Conservation (phyloP, 2,329 filamentous ascomycete species). For the Penicillium digitatum region DNA sequence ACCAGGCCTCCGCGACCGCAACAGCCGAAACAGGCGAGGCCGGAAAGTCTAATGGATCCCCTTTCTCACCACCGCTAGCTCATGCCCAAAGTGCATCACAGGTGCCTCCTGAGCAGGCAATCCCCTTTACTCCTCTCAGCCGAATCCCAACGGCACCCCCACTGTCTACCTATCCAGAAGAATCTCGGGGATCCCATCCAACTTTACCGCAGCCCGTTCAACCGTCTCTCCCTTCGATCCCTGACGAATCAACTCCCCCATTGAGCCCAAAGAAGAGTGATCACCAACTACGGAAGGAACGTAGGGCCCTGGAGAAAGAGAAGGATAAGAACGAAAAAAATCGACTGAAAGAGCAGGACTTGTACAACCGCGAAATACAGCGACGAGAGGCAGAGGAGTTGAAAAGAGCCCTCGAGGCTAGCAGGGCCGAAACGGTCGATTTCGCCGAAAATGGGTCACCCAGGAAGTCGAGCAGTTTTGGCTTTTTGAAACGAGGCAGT, state of each 20-base stretch:
- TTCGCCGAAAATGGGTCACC: slow-evolving; percentile 42
- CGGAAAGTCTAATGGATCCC: slow-evolving; percentile 32
- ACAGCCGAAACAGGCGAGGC: slow-evolving; percentile 48
- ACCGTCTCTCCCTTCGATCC: slow-evolving; percentile 31
- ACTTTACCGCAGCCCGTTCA: slow-evolving; percentile 8
- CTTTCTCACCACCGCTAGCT: slow-evolving; percentile 31
- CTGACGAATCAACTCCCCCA: slow-evolving; percentile 31
- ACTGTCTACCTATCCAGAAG: slow-evolving; percentile 44
- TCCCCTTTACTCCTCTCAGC: slow-evolving; percentile 30
- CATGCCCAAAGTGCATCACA: slow-evolving; percentile 42
- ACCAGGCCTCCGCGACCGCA: slow-evolving; percentile 41
- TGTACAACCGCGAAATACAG: slow-evolving; percentile 46
- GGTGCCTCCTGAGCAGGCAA: slow-evolving; percentile 37
- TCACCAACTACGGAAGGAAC: slow-evolving; percentile 61
- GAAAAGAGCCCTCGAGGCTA: slow-evolving; percentile 61
- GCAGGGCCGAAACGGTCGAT: slow-evolving; percentile 59
- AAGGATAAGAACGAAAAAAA: slow-evolving; percentile 54
- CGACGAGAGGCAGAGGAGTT: slow-evolving; percentile 58
- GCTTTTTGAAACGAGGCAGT: slow-evolving; percentile 65
- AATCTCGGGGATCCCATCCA: slow-evolving; percentile 28
- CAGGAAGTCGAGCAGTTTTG: slow-evolving; percentile 48
- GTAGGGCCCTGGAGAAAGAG: slow-evolving; percentile 47
- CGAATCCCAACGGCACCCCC: slow-evolving; percentile 44
- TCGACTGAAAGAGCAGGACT: slow-evolving; percentile 55
- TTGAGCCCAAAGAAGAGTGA: slow-evolving; percentile 58